Evolutionary conservation across 2,329 filamentous ascomycete species (phyloP).

Genomic region (Apiospora kogelbergensis): DNA sequence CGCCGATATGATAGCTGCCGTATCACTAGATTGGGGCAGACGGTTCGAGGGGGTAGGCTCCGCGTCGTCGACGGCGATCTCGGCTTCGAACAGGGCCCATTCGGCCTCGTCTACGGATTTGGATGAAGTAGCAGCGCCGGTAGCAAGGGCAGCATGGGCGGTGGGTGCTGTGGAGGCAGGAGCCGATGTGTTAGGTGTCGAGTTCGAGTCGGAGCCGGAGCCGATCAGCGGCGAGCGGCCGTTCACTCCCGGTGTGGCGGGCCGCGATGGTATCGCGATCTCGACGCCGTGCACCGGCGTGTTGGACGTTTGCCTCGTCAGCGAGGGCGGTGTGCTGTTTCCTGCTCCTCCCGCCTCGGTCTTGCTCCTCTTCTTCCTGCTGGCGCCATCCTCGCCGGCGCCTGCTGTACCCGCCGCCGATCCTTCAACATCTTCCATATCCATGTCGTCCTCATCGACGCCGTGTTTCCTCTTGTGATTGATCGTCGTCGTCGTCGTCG

Average conservation of each 20-base stretch:
- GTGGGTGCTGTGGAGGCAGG: neutral
- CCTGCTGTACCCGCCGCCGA: conserved; percentile 15
- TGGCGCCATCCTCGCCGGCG: conserved; percentile 21
- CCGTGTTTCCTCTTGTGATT: conserved; percentile 29
- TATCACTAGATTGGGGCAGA: neutral
- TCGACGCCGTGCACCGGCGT: conserved; percentile 57
- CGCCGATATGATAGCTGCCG: conserved; percentile 63
- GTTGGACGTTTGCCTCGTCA: conserved; percentile 41
- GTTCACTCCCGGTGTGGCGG: conserved; percentile 55
- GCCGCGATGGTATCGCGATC: conserved; percentile 63
- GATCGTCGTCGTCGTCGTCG: conserved; percentile 17
- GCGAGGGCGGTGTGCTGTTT: neutral
- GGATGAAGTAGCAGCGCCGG: neutral
- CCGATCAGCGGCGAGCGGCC: conserved; percentile 39
- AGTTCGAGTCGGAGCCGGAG: conserved; percentile 17
- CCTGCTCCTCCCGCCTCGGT: conserved; percentile 31
- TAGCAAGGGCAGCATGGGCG: neutral
- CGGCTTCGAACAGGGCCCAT: conserved; percentile 85
- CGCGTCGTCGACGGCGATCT: conserved; percentile 61
- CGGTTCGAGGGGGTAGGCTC: conserved; percentile 25
- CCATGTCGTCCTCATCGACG: conserved; percentile 24
- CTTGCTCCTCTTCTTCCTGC: conserved; percentile 33
- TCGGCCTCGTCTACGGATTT: conserved; percentile 66
- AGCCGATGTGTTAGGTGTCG: neutral
- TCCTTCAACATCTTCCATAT: conserved; percentile 27